Evolutionary conservation across 495 filamentous ascomycete genomes (phyloP).

Genomic region (Cercophora sp.): DNA sequence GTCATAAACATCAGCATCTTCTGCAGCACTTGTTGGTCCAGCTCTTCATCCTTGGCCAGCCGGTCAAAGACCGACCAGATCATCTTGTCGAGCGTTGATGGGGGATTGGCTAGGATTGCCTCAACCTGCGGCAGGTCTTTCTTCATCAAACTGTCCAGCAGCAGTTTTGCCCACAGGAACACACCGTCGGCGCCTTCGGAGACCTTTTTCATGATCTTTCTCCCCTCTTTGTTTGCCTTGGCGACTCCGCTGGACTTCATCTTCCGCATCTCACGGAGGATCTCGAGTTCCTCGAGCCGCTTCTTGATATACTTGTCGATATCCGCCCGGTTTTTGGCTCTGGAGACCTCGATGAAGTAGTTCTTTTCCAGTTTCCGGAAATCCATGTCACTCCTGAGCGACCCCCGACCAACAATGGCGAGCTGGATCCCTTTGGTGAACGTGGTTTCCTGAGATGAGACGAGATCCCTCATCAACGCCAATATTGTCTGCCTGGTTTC

Average conservation of each 20-base stretch:
- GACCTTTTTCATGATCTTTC: constrained; percentile 12
- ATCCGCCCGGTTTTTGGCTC: constrained; percentile 5
- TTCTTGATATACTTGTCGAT: constrained; percentile 15
- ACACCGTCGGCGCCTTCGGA: constrained; percentile 14
- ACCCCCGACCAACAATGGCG: constrained; percentile 2
- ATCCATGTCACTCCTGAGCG: constrained; percentile 2
- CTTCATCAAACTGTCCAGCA: constrained; percentile 10
- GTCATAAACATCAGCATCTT: constrained; percentile 16
- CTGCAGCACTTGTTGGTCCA: constrained; percentile 7
- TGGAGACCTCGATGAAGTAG: constrained; percentile 12
- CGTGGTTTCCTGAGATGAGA: not conserved
- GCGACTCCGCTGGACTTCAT: constrained; percentile 5
- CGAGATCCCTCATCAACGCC: constrained; percentile 1
- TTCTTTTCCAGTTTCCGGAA: constrained; percentile 5
- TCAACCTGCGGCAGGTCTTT: constrained; percentile 12
- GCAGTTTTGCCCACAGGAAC: constrained; percentile 13
- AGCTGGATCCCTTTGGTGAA: not conserved
- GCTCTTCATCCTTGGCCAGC: constrained; percentile 5
- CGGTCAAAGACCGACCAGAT: constrained; percentile 16
- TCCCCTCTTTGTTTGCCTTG: constrained; percentile 9
- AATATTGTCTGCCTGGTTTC: constrained; percentile 5
- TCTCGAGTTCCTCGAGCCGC: constrained; percentile 11
- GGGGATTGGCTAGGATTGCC: constrained; percentile 6
- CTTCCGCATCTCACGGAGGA: constrained; percentile 10
- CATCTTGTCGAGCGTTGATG: constrained; percentile 14